Conservation (phyloP, 1,284 basidiomycete genomes). For the Ceratobasidium theobromae region DNA sequence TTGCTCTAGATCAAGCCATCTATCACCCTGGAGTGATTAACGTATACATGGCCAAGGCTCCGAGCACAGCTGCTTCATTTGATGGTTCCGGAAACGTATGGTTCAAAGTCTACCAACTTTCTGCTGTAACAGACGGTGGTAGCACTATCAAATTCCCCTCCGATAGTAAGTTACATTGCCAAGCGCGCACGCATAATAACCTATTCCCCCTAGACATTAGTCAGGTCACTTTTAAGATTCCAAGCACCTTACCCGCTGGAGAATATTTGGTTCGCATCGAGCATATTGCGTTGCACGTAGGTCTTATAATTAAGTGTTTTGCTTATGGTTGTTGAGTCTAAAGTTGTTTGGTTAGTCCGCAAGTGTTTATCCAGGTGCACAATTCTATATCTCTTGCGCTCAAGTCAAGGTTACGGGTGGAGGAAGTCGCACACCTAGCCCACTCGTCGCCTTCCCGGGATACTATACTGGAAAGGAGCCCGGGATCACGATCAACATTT, state of each 20-base stretch:
- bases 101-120: slow-evolving; percentile 54
- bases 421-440: slow-evolving; percentile 31
- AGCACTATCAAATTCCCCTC: slow-evolving; percentile 46
- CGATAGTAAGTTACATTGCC: slow-evolving; percentile 42
- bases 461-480: slow-evolving; percentile 35
- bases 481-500: slow-evolving; percentile 45
- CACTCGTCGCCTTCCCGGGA: slow-evolving; percentile 32
- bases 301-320: background rate
- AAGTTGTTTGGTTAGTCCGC: background rate
- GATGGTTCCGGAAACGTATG: slow-evolving; percentile 50
- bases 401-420: slow-evolving; percentile 42
- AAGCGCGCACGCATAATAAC: too few species aligned
- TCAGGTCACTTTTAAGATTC: slow-evolving; percentile 49
- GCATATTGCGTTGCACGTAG: slow-evolving; percentile 35
- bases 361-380: slow-evolving; percentile 2
- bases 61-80: slow-evolving; percentile 46
- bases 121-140: slow-evolving; percentile 43
- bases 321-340: slow-evolving; percentile 34
- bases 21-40: slow-evolving; percentile 48
- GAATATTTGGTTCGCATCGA: slow-evolving; percentile 36
- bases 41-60: slow-evolving; percentile 50
- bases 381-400: slow-evolving; percentile 36
- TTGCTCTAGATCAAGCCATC: slow-evolving; percentile 42
- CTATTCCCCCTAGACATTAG: slow-evolving; percentile 41
- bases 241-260: slow-evolving; percentile 39